Evolutionary conservation across 2,329 filamentous ascomycete genomes (phyloP).

Genomic region (Cytospora schulzeri): DNA sequence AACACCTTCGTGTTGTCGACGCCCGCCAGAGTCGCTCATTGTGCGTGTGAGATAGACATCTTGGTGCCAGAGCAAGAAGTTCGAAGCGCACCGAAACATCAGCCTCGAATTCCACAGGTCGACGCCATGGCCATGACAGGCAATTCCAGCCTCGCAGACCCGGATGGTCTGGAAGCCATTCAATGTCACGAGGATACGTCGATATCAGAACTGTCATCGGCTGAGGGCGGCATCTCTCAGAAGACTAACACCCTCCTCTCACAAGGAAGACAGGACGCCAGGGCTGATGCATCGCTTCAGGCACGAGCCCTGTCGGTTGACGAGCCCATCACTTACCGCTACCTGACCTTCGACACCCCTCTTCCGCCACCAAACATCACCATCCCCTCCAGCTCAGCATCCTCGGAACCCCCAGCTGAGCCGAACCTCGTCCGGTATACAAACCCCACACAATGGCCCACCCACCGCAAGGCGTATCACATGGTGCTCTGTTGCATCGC

Average conservation of each 20-base stretch:
- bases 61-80: not conserved
- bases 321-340: conserved; percentile 53
- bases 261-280: not conserved
- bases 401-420: conserved; percentile 50
- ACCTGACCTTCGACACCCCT: conserved; percentile 63
- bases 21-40: not conserved
- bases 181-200: not conserved
- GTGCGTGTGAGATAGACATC: not conserved
- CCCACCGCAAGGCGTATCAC: conserved; percentile 67
- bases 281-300: not conserved
- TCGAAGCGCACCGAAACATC: not conserved
- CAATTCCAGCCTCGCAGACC: conserved; percentile 1
- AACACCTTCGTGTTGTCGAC: not conserved
- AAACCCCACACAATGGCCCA: conserved; percentile 75
- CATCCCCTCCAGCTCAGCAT: conserved; percentile 32
- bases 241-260: not conserved
- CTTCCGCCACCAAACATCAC: conserved; percentile 48
- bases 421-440: conserved; percentile 68
- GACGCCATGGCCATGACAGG: conserved; percentile 4
- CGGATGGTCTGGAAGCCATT: conserved; percentile 1
- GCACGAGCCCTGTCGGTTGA: conserved; percentile 6
- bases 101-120: conserved; percentile 3
- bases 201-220: not conserved
- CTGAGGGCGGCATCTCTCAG: too few species aligned
- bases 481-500: conserved; percentile 75